phyloP scores from a whole-genome alignment of 768 basidiomycete genomes.

The Trametes sanguinea region DNA sequence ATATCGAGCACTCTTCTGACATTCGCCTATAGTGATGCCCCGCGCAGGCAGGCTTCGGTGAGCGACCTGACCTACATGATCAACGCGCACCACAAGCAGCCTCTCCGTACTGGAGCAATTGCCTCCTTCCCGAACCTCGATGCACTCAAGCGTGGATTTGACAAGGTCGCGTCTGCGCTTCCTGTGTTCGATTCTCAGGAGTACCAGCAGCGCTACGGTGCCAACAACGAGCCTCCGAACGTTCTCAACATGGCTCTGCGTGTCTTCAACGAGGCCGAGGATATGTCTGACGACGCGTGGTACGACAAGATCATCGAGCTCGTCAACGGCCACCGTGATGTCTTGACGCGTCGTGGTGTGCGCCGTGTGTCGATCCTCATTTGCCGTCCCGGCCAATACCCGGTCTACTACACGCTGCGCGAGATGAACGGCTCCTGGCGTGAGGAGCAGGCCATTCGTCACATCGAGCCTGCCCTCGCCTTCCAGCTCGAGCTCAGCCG shows the following conservation, averaged over 20 bases:
- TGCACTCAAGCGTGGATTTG: conserved; percentile 71
- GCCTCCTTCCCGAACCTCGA: conserved; percentile 82
- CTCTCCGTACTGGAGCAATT: conserved; percentile 87
- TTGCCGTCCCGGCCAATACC: conserved; percentile 90
- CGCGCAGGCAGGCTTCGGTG: conserved; percentile 86
- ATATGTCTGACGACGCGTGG: conserved; percentile 77
- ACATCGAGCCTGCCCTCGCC: conserved; percentile 96
- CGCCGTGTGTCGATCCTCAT: conserved; percentile 91
- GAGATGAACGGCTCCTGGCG: conserved; percentile 73
- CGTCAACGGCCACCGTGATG: conserved; percentile 63
- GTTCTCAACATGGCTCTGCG: conserved; percentile 94
- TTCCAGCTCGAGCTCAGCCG: conserved; percentile 98
- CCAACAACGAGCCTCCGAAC: conserved; percentile 76
- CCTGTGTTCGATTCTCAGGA: conserved; percentile 75
- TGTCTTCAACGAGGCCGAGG: conserved; percentile 79
- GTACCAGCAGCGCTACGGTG: conserved; percentile 74
- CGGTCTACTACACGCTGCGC: conserved; percentile 91
- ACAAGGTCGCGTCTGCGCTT: conserved; percentile 68
- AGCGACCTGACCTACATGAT: conserved; percentile 96
- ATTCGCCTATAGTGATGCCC: conserved; percentile 41
- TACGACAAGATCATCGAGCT: conserved; percentile 69
- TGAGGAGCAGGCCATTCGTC: conserved; percentile 95
- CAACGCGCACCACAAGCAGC: conserved; percentile 82
- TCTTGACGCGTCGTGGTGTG: conserved; percentile 75
- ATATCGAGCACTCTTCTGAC: neutral